Percentiles rank a stretch among this genome's conserved stretches.
Conservation (phyloP, 1,284 basidiomycete species). For the Puccinia novopanici region DNA sequence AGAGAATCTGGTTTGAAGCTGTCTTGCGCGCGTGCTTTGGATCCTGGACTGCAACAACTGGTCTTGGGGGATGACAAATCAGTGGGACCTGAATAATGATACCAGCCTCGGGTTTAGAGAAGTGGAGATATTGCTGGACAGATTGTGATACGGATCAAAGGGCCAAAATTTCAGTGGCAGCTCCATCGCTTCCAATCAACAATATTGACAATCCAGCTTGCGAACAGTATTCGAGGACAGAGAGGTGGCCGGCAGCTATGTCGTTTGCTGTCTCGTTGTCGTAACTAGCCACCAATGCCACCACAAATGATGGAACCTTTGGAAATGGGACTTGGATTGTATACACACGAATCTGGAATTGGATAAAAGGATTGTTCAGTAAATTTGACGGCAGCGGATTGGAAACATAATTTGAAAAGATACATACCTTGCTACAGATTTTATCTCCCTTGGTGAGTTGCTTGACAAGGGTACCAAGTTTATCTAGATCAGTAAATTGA, state of each 20-base stretch:
- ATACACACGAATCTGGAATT: neutral
- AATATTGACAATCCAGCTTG: slow-evolving; percentile 16
- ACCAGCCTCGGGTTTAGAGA: neutral
- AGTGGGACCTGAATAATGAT: slow-evolving; percentile 27
- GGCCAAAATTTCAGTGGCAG: slow-evolving; percentile 23
- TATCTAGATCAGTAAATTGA: neutral
- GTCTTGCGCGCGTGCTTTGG: slow-evolving; percentile 22
- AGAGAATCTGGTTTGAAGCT: slow-evolving; percentile 25
- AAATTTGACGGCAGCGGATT: neutral
- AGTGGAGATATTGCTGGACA: neutral
- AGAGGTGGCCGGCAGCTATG: slow-evolving; percentile 7
- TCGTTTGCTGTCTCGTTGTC: neutral
- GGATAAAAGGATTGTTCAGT: neutral
- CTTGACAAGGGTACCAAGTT: neutral
- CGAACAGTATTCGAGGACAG: slow-evolving; percentile 12
- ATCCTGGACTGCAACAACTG: slow-evolving; percentile 31
- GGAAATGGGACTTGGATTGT: neutral
- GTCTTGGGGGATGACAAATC: neutral
- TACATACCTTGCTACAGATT: slow-evolving; percentile 21
- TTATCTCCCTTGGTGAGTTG: neutral
- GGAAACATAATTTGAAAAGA: neutral
- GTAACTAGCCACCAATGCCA: slow-evolving; percentile 35
- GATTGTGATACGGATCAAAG: neutral
- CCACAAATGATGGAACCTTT: slow-evolving; percentile 26
- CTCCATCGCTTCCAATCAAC: slow-evolving; percentile 32